Conservation (phyloP, 306 rosid genomes). For the Cyclanthera cordifolia region DNA sequence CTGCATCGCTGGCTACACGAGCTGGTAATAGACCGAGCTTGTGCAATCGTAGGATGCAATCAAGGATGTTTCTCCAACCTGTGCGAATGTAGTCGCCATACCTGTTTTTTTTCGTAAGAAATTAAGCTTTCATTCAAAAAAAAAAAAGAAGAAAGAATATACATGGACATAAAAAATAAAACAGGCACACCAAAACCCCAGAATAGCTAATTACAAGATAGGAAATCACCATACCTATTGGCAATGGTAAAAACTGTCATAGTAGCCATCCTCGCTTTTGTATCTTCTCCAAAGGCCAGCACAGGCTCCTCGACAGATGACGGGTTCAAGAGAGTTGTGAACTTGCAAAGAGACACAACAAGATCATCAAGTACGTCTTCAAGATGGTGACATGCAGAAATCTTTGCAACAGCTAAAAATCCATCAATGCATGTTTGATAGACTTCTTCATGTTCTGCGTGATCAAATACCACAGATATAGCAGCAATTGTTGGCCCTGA, state of each 20-base stretch:
- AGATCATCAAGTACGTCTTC: conserved; percentile 98
- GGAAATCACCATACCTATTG: conserved; percentile 74
- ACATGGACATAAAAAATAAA: not conserved
- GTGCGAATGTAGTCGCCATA: conserved; percentile 92
- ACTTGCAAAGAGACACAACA: conserved; percentile 93
- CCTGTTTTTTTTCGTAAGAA: conserved; percentile 25
- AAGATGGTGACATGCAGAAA: conserved; percentile 95
- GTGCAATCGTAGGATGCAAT: conserved; percentile 85
- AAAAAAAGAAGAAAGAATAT: not conserved
- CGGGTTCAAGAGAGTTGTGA: conserved; percentile 84
- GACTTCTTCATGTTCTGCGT: conserved; percentile 87
- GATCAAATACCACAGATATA: conserved; percentile 93
- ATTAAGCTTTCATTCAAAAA: not conserved
- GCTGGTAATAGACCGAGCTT: conserved; percentile 98
- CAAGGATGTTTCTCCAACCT: conserved; percentile 97
- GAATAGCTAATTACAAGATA: not conserved
- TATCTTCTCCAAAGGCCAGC: conserved; percentile 87
- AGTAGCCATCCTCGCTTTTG: conserved; percentile 94
- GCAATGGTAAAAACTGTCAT: conserved; percentile 88
- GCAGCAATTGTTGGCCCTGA: conserved; percentile 99
- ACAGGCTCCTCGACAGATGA: conserved; percentile 81
- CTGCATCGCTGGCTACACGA: conserved; percentile 93
- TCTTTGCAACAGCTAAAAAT: conserved; percentile 87
- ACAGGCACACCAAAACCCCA: not conserved
- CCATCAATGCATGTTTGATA: conserved; percentile 94